Base-by-base conservation (phyloP, 202 grass and related monocot genomes). In the Saccharum hybrid region DNA sequence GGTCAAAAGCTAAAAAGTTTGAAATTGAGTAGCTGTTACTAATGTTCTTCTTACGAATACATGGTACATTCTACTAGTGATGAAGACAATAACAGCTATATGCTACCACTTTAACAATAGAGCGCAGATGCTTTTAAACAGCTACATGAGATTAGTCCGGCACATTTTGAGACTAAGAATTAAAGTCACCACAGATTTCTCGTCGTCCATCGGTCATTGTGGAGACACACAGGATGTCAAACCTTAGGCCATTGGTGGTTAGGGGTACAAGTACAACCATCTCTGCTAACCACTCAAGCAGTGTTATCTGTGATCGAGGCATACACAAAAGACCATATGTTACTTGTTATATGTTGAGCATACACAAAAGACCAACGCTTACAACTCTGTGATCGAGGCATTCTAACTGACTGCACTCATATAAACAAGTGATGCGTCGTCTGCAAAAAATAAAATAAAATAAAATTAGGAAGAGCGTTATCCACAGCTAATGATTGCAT, bases 401-500 rank as follows among this genome's bases (percentile, higher is more conserved):
- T 39, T 28, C 48, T 75, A 73, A 65, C 69, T 19, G n/a, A 71
- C 77, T n/a, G n/a, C n/a, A n/a, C n/a, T n/a, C n/a, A n/a, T 48
- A 42, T 33, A 81, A 80, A 77, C 65, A 54, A 19, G 0, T 4
- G 66, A 72, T 5, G 78, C 68, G 60, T 56, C 33, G 36, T 34
- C 4, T 2, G 2, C 6, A 51, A 75, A 56, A 40, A 46, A 43
- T 11, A 1, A 5, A 48, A 48, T 15, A 56, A n/a, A 56, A 23
- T 68, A 13, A 65, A 66, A 36, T 3, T 28, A n/a, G 9, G 9
- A 8, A 0, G 45, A 63, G 52, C 63, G 71, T 83, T 59, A 83
- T 90, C 75, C 80, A 0, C 8, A 57, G 64, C 88, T 80, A 84
- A 90, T 90, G 81, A 90, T 90, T 84, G 84, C 81, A 65, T 66